Percentiles rank a stretch among this genome's conserved stretches.
Evolutionary conservation across 2,329 filamentous ascomycete genomes (phyloP).

Genomic region (Diaporthe amygdali): DNA sequence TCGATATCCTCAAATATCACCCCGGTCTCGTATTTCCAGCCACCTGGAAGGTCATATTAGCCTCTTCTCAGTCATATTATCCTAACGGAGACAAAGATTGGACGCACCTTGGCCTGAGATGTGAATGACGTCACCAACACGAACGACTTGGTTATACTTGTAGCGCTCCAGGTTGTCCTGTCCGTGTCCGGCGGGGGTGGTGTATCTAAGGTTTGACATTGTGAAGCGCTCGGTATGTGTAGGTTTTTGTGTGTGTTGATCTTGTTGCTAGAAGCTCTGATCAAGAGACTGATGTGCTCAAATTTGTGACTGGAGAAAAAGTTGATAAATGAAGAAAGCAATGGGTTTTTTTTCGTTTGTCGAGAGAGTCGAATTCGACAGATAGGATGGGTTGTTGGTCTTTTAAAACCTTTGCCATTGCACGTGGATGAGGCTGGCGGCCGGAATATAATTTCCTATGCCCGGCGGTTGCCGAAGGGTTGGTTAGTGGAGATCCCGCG

Average conservation of each 20-base stretch:
- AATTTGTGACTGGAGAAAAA: not conserved
- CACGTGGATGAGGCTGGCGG: not conserved
- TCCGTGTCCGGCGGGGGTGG: slow-evolving; percentile 39
- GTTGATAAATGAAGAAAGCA: not conserved
- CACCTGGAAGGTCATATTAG: slow-evolving; percentile 30
- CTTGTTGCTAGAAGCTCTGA: not conserved
- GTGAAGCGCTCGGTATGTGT: too few relatives aligned
- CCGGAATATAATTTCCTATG: not conserved
- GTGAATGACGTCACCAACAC: slow-evolving; percentile 53
- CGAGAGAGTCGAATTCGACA: not conserved
- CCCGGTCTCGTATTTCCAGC: slow-evolving; percentile 36
- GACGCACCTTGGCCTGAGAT: slow-evolving; percentile 50
- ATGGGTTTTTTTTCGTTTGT: not conserved
- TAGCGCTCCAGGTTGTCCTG: slow-evolving; percentile 37
- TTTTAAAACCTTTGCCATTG: not conserved
- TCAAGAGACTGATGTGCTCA: not conserved
- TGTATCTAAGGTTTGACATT: slow-evolving; percentile 40
- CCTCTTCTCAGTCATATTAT: too few relatives aligned
- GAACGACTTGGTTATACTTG: slow-evolving; percentile 53
- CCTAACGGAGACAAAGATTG: not conserved
- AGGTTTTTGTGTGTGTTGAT: not conserved
- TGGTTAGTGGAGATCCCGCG: not conserved
- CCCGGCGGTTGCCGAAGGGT: not conserved
- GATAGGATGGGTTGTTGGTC: not conserved
- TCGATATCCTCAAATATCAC: slow-evolving; percentile 42